Evolutionary conservation across 164 flowering plant genomes (phyloP), one percentile per base, ranked within the genome.

Genomic region (Buxus sempervirens): DNA sequence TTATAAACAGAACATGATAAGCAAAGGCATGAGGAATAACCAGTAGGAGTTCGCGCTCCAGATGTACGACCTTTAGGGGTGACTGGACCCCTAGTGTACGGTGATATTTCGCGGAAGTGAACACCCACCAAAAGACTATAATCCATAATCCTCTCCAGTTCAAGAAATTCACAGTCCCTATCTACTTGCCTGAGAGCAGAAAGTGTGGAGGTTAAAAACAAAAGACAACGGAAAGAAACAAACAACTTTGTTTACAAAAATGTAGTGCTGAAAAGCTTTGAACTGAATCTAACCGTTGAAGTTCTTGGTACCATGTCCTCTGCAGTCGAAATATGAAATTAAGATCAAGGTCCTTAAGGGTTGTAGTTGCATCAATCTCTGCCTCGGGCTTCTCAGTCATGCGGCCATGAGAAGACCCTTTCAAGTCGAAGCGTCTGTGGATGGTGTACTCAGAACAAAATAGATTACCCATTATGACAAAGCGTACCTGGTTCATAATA

Each of bases 321-420:
- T 86, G 86, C 26, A 90, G 71, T 56, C 84, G 81, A 55, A 90
- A 90, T 55, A 84, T 75, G 66, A 84, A 90, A 72, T 88, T 90
- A 42, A 90, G 87, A 76, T 88, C 96, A 32, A 90, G 91, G 64
- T 88, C 96, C 67, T 90, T 90, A 27, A 90, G 90, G 19, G 84
- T 90, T 4, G 96, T 90, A 60, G 68, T 83, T 68, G 76, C 84
- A 71, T 88, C 89, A 51, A 87, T 81, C 66, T 88, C 90, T 66
- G 81, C 71, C 63, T 83, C 88, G 0, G 88, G 84, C 63, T 88
- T 90, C 68, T 85, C 90, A 1, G 93, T 88, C 56, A 76, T 73
- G 26, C 96, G 87, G 23, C 96, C 96, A 65, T 84, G 89, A 1
- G 91, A 85, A 55, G 96, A 90, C 7, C 96, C 96, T 81, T 90